A percentile compares a stretch with the other conserved stretches of the same genome.
phyloP scores from a whole-genome alignment of 192 early-diverging fungal genomes.

The Chytriomyces sp. region DNA sequence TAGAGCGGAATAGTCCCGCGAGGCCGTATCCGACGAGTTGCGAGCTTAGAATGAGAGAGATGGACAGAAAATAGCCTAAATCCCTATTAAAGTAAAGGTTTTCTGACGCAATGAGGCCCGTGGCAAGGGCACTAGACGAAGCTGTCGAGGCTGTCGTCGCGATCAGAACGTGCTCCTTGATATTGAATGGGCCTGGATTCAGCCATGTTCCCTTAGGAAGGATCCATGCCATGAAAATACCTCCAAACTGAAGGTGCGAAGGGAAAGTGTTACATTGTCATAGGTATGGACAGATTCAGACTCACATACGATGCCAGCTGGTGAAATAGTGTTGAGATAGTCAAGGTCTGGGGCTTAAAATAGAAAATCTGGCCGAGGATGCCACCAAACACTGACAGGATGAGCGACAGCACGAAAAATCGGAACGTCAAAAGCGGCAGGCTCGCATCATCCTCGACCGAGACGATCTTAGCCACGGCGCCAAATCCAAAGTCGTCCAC shows the following conservation, averaged over 20 bases:
- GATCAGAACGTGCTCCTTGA: conserved; percentile 53
- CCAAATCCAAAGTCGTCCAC: conserved; percentile 20
- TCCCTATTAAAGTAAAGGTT: conserved; percentile 44
- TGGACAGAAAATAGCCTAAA: not conserved
- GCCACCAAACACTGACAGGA: conserved; percentile 42
- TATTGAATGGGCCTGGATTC: conserved; percentile 51
- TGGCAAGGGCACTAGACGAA: conserved; percentile 42
- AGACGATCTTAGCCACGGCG: conserved; percentile 17
- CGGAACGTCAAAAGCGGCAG: conserved; percentile 56
- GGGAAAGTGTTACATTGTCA: not conserved
- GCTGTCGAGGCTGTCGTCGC: conserved; percentile 51
- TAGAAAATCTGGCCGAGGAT: conserved; percentile 20
- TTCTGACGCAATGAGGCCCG: conserved; percentile 38
- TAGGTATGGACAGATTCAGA: not conserved
- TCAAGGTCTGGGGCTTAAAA: conserved; percentile 17
- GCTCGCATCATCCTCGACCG: conserved; percentile 45
- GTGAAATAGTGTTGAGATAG: conserved; percentile 4
- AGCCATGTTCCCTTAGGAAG: conserved; percentile 22
- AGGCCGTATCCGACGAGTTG: conserved; percentile 65
- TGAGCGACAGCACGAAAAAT: conserved; percentile 42
- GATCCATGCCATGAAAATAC: conserved; percentile 3
- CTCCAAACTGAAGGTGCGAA: not conserved
- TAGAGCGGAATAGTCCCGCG: conserved; percentile 71
- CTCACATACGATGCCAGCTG: conserved; percentile 11
- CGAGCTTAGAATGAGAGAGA: conserved; percentile 36